phyloP scores from a whole-genome alignment of 805 yeast species.

The Starmerella powellii region DNA sequence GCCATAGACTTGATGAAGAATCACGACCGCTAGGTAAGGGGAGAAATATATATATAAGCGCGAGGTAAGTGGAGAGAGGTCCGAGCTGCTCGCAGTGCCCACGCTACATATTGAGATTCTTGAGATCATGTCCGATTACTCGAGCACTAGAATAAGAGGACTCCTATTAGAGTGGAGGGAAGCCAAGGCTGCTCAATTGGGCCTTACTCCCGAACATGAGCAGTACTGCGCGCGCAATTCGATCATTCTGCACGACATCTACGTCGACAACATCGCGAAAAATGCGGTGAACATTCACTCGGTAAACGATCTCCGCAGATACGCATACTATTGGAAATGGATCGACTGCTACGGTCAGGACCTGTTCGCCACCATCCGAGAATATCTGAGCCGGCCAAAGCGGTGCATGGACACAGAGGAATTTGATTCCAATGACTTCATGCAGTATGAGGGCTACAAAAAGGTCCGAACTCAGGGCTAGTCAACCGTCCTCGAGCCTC shows the following conservation, averaged over 20 bases:
- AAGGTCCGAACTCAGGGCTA: slow-evolving; percentile 9
- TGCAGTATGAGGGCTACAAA: slow-evolving; percentile 2
- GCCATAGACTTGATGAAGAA: neutral
- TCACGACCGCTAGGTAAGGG: neutral
- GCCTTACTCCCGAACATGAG: slow-evolving; percentile 21
- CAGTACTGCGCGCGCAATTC: slow-evolving; percentile 25
- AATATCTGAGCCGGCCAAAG: slow-evolving; percentile 21
- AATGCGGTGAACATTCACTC: slow-evolving; percentile 22
- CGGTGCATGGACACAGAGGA: slow-evolving; percentile 9
- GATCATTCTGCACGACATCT: slow-evolving; percentile 26
- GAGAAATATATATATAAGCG: neutral
- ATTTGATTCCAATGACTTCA: neutral
- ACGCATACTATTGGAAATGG: slow-evolving; percentile 27
- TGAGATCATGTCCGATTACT: neutral
- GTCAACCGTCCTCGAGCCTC: neutral
- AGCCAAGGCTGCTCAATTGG: slow-evolving; percentile 16
- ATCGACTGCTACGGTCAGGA: slow-evolving; percentile 25
- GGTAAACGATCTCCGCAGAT: slow-evolving; percentile 21
- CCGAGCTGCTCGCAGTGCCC: too few species aligned
- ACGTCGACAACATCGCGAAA: slow-evolving; percentile 24
- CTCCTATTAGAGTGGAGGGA: slow-evolving; percentile 20
- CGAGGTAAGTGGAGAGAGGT: too few species aligned
- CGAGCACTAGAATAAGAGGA: slow-evolving; percentile 1
- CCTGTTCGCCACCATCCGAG: slow-evolving; percentile 22
- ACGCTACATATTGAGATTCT: too few species aligned